Percentiles rank a stretch among this genome's conserved stretches.
Conservation (phyloP, 106 monocot genomes). For the Cymbidium sinense region DNA sequence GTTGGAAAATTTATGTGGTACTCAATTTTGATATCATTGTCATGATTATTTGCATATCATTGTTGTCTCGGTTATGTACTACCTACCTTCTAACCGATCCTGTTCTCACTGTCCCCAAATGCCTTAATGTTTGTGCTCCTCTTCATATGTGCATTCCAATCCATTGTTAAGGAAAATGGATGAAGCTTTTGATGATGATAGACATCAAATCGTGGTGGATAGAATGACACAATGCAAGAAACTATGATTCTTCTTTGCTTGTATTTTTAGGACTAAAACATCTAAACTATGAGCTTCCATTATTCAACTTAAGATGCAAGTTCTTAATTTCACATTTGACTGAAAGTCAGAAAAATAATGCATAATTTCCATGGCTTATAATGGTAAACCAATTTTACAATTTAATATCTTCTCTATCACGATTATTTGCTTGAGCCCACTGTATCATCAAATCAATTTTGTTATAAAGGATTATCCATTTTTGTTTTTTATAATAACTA, state of each 20-base stretch:
- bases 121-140: not conserved
- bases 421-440: not conserved
- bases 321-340: not conserved
- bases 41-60: not conserved
- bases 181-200: too few species aligned
- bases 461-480: not conserved
- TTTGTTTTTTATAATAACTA: not conserved
- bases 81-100: not conserved
- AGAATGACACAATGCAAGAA: not conserved
- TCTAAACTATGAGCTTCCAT: not conserved
- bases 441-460: not conserved
- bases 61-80: not conserved
- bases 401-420: not conserved
- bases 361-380: not conserved
- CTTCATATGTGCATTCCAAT: not conserved
- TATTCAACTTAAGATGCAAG: not conserved
- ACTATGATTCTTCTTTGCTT: not conserved
- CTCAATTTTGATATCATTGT: not conserved
- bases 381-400: not conserved
- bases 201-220: not conserved
- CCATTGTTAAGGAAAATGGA: not conserved
- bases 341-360: not conserved
- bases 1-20: not conserved
- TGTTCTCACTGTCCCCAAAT: not conserved
- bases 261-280: not conserved